A percentile compares a stretch with the other conserved stretches of the same genome.
Conservation (phyloP, 495 filamentous ascomycete species). For the Xylaria curta region DNA sequence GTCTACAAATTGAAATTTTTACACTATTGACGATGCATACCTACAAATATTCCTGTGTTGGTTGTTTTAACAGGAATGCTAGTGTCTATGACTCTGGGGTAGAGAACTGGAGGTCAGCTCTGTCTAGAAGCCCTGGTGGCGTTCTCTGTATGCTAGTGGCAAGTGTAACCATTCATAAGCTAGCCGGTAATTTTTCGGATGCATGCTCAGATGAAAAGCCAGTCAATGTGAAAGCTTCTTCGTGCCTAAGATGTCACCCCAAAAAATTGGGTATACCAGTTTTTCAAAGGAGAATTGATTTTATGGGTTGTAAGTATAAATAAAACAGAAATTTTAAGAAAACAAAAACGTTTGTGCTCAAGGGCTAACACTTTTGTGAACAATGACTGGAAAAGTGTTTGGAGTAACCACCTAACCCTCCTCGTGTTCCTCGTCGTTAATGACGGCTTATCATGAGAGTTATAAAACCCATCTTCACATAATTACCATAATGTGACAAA, state of each 20-base stretch:
- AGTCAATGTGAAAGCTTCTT: not conserved
- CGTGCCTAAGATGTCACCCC: not conserved
- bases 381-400: not conserved
- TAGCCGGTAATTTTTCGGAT: not conserved
- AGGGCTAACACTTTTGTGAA: not conserved
- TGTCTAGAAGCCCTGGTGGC: not conserved
- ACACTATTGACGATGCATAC: not conserved
- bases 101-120: not conserved
- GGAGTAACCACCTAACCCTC: not conserved
- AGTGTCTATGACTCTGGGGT: not conserved
- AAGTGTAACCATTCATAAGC: not conserved
- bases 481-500: not conserved
- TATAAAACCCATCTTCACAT: not conserved
- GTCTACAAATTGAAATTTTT: not conserved
- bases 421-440: not conserved
- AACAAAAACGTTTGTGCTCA: not conserved
- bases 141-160: not conserved
- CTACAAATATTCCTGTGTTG: not conserved
- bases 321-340: not conserved
- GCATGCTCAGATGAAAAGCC: not conserved
- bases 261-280: not conserved
- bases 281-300: not conserved
- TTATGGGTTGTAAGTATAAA: not conserved
- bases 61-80: not conserved
- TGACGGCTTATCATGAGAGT: not conserved